Evolutionary conservation across 2,329 filamentous ascomycete genomes (phyloP), one percentile per base, ranked within the genome.

Genomic region (Xylaria arbuscula): DNA sequence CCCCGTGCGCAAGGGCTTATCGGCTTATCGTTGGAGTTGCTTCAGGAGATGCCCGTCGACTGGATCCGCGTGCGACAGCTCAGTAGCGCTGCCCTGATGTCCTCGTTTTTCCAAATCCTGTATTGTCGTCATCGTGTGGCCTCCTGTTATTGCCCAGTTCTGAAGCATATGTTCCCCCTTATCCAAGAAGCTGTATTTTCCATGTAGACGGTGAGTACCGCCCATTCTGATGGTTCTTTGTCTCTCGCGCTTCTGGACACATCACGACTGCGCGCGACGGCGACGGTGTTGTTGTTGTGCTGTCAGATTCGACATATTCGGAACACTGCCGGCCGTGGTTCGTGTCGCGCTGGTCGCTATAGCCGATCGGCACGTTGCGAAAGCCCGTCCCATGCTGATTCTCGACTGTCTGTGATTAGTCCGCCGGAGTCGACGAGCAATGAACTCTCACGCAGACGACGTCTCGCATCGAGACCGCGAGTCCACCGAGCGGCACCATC

Each of bases 381-480:
- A 45, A 2, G 11, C 56, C 15, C 64, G 24, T 55, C 65, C 28
- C 53, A 34, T 57, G 57, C 71, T 75, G 64, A 75, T 60, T 8
- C 9, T 24, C 28, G 62, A 4, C 13, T 36, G 19, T 9, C 13
- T 24, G 15, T 64, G 38, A 15, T 54, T 71, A 73, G 70, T 65
- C 66, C 59, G 68, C 70, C 63, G 50, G 17, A 48, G 48, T 59
- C 58, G 53, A 73, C 65, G 69, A 71, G 74, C 70, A 69, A 79
- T 79, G 77, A 79, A 78, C 71, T 73, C 75, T 61, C 77, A 78
- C 69, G 71, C 81, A 72, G 83, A 85, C 73, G 83, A 83, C 72
- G 81, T 82, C 73, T 81, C 83, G 72, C 81, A 89, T 70, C 86
- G 89, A 74, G 90, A 92, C 72, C 86, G 90, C 77, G 90, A 93